Evolutionary conservation across 2,329 filamentous ascomycete species (phyloP).

Genomic region (Dryadomyces quercivorus): DNA sequence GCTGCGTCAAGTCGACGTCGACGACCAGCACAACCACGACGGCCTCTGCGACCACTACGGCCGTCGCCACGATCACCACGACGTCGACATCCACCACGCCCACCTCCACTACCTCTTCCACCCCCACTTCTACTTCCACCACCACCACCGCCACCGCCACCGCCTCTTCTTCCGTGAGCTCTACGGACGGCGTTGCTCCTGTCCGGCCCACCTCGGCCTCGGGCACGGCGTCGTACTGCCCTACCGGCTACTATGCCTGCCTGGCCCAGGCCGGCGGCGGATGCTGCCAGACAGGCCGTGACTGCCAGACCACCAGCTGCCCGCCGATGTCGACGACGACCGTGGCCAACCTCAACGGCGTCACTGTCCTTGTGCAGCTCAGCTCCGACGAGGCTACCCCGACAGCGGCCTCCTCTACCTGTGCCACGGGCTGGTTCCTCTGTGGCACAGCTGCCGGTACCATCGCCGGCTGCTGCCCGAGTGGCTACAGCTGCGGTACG

Average conservation of each 20-base stretch:
- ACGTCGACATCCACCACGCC: slow-evolving; percentile 22
- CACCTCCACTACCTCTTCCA: slow-evolving; percentile 15
- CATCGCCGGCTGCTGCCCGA: slow-evolving; percentile 74
- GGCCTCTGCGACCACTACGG: slow-evolving; percentile 22
- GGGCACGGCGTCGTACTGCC: slow-evolving; percentile 44
- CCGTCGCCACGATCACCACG: slow-evolving; percentile 24
- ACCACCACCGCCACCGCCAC: slow-evolving; percentile 19
- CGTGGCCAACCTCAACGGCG: slow-evolving; percentile 42
- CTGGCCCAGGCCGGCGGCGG: slow-evolving; percentile 69
- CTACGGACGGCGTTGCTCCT: slow-evolving; percentile 23
- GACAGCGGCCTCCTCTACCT: slow-evolving; percentile 36
- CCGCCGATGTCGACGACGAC: slow-evolving; percentile 52
- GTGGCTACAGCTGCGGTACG: slow-evolving; percentile 60
- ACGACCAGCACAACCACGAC: slow-evolving; percentile 1
- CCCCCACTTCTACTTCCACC: slow-evolving; percentile 26
- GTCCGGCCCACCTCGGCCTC: slow-evolving; percentile 18
- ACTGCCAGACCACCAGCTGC: slow-evolving; percentile 74
- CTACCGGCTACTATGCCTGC: slow-evolving; percentile 87
- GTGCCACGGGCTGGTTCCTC: slow-evolving; percentile 73
- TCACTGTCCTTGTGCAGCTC: slow-evolving; percentile 57
- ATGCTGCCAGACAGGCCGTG: slow-evolving; percentile 77
- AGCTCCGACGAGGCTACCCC: slow-evolving; percentile 14
- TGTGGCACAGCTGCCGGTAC: slow-evolving; percentile 42
- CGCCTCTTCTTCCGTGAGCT: slow-evolving; percentile 7
- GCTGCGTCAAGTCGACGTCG: slow-evolving; percentile 32